Conservation (phyloP, 1,284 basidiomycete genomes). For the Trametes hirsuta region DNA sequence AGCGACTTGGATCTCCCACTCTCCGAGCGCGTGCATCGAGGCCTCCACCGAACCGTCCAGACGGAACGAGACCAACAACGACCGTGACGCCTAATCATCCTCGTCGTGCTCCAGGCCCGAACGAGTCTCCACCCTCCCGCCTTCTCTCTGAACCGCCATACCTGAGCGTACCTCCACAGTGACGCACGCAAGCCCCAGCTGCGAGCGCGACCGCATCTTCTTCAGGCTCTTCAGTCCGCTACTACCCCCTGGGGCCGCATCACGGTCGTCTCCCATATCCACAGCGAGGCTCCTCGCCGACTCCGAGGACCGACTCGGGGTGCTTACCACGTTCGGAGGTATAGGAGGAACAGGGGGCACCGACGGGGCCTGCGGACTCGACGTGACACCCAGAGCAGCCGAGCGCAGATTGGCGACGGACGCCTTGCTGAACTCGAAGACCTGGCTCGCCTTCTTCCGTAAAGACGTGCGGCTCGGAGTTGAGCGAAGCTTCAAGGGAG, state of each 20-base stretch:
- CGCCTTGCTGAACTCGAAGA: slow-evolving; percentile 21
- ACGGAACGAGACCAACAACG: not conserved
- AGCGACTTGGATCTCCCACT: too few relatives aligned
- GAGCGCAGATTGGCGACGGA: slow-evolving; percentile 21
- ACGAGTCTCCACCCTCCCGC: not conserved
- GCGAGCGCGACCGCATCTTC: slow-evolving; percentile 15
- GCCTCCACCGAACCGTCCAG: too few relatives aligned
- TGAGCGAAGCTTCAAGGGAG: slow-evolving; percentile 7
- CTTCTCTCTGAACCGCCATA: not conserved
- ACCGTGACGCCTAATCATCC: not conserved
- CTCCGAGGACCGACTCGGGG: not conserved
- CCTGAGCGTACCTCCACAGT: slow-evolving; percentile 10
- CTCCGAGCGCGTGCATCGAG: too few relatives aligned
- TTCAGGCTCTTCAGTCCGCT: slow-evolving; percentile 2
- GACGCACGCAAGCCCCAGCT: slow-evolving; percentile 11
- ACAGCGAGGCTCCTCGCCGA: not conserved
- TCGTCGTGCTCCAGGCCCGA: not conserved
- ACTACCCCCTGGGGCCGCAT: not conserved
- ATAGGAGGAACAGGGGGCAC: not conserved
- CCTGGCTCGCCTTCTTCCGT: slow-evolving; percentile 25
- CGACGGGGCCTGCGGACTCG: not conserved
- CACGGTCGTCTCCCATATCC: not conserved
- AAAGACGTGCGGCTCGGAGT: slow-evolving; percentile 18
- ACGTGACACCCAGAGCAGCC: slow-evolving; percentile 11
- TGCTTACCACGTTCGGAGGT: not conserved